Evolutionary conservation across 2,329 filamentous ascomycete genomes (phyloP), one percentile per base, ranked within the genome.

Genomic region (Penicillium sp.): DNA sequence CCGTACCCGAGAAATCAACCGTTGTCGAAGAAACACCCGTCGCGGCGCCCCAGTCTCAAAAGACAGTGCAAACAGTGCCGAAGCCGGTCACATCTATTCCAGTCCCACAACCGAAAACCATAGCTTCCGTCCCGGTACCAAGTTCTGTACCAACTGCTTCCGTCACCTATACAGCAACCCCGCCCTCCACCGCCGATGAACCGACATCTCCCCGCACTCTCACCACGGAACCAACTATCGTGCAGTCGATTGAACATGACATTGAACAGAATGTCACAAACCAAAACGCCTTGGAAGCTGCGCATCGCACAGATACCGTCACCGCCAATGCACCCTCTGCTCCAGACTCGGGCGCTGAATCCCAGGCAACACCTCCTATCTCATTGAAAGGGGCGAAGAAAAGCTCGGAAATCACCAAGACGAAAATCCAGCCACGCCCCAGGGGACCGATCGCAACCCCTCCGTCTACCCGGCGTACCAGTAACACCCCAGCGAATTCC

Each of bases 71-170:
- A 23, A 14, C 65, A 42, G 63, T 68, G 47, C 65, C 69, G 45
- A 58, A 66, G 29, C 49, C 62, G 31, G 65, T 10, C 19, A 42
- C 65, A 16, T 48, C 68, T 8, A 67, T 69, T 56, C 62, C 72
- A 9, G 67, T 72, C 21, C 68, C 71, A 50, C 59, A 27, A 4
- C 66, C 71, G 1, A 68, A 70, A 44, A 66, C 63, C 29, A 72
- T 68, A 47, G 54, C 63, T 13, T 68, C 70, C 55, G n/a, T 39
- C 35, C 4, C 66, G 5, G 35, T 39, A 39, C 57, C 65, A n/a
- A 55, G 58, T 35, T 54, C 66, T n/a, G 27, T 49, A 3, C 4
- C 47, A 29, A 13, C 26, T 10, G 10, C 27, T 7, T 43, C 49
- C 37, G 21, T 37, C 29, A 13, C 16, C 1, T 35, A 56, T 25